These are phyloP conservation scores for Saturnispora besseyi DNA, from an alignment of 805 yeast species.

Conservation along the genomic window DNA sequence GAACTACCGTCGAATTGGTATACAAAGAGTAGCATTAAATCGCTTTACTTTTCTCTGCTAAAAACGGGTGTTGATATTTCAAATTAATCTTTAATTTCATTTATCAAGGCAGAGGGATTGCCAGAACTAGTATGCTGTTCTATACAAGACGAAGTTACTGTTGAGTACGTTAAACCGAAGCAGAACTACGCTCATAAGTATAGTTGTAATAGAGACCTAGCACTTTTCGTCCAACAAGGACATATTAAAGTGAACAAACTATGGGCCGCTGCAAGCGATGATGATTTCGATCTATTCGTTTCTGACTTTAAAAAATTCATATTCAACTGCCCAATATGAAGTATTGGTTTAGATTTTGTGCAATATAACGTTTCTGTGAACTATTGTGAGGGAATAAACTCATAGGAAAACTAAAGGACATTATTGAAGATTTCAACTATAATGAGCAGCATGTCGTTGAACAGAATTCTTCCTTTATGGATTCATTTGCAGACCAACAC, in stretches of 20 bases:
- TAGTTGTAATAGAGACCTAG: not conserved
- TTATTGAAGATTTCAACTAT: too few species aligned
- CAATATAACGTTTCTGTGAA: not conserved
- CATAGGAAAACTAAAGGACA: too few species aligned
- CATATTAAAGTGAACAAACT: not conserved
- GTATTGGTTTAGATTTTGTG: not conserved
- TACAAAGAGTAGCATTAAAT: not conserved
- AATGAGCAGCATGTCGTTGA: too few species aligned
- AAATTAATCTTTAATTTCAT: not conserved
- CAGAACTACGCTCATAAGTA: not conserved
- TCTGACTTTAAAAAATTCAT: not conserved
- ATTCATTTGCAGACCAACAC: too few species aligned
- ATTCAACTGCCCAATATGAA: not conserved
- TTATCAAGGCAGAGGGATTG: slow-evolving; percentile 1
- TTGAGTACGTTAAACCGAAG: not conserved
- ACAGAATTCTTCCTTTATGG: too few species aligned
- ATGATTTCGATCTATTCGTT: not conserved
- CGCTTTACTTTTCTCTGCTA: not conserved
- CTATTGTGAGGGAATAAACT: not conserved
- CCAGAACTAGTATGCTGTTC: slow-evolving; percentile 1
- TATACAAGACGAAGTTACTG: not conserved
- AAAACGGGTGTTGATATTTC: not conserved
- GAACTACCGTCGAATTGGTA: not conserved
- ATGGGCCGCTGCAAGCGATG: not conserved
- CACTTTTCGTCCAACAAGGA: not conserved